A percentile compares a stretch with the other conserved stretches of the same genome.
Conservation (phyloP, 495 filamentous ascomycete genomes). For the Penicillium goetzii region DNA sequence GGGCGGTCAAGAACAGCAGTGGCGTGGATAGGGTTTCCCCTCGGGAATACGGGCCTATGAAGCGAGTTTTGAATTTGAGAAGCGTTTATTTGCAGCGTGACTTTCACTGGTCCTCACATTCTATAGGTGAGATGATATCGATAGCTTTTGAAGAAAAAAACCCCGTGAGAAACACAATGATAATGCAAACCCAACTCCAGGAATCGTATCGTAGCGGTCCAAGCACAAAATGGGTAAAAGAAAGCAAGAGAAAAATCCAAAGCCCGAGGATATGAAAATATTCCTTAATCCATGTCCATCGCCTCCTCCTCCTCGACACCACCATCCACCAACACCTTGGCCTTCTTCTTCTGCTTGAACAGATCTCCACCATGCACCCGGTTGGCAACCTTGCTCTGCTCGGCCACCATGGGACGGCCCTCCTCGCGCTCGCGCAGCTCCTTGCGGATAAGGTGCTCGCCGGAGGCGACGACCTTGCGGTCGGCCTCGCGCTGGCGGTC, state of each 20-base stretch:
- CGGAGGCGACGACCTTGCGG: slow-evolving; percentile 85
- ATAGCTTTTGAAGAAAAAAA: slow-evolving; percentile 34
- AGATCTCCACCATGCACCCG: slow-evolving; percentile 58
- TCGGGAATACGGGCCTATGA: neutral
- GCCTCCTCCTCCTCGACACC: slow-evolving; percentile 61
- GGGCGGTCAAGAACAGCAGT: neutral
- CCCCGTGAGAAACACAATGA: slow-evolving; percentile 30
- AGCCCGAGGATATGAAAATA: slow-evolving; percentile 12
- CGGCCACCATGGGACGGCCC: slow-evolving; percentile 44
- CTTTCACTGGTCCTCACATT: slow-evolving; percentile 10
- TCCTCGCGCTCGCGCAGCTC: slow-evolving; percentile 52
- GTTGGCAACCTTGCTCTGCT: slow-evolving; percentile 42
- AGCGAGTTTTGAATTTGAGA: neutral
- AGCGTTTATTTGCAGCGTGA: slow-evolving; percentile 8
- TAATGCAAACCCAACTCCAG: slow-evolving; percentile 40
- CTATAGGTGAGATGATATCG: slow-evolving; percentile 30
- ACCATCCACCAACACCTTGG: slow-evolving; percentile 66
- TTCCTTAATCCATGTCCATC: slow-evolving; percentile 71
- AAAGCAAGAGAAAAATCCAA: slow-evolving; percentile 12
- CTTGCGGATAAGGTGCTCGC: slow-evolving; percentile 75
- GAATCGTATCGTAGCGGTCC: slow-evolving; percentile 37
- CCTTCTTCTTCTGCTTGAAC: slow-evolving; percentile 60
- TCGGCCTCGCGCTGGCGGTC: slow-evolving; percentile 69
- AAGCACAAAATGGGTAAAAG: slow-evolving; percentile 24
- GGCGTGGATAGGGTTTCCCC: neutral